Base-by-base conservation (phyloP, 1,284 basidiomycete genomes). In the Caloboletus inedulis region DNA sequence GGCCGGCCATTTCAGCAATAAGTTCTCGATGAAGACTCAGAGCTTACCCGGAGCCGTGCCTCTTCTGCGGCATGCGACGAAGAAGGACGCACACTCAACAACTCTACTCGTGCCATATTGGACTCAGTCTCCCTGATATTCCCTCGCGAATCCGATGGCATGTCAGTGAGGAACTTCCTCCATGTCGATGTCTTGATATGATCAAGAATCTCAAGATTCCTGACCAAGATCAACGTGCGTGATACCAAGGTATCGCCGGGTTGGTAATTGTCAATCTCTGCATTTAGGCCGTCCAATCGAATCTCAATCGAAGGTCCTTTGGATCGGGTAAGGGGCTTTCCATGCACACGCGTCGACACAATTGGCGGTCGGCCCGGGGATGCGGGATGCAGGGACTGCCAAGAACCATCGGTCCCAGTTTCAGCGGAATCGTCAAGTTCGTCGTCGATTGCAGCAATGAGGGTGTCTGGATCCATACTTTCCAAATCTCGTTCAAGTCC, bases 141-240 rank as follows among this genome's bases (percentile, higher is more conserved):
- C 0, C 94, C 93, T 47, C 82, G 79, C 12, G 89, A 85, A 70
- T 94, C 91, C 1, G 87, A 79, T 45, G 86, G 81, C 66, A 95
- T 78, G 53, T 85, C 84, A 1, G 94, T 96, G 54, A 99, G 74
- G 69, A 99, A 99, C 65, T 94, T 98, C 69, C 87, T 89, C 97
- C 97, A 99, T 0, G 96, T 98, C 10, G 95, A 98, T 0, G 95
- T 95, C 75, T 93, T 94, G 77, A 99, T 93, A 66, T 98, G 94
- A 72, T 99, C 96, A 49, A 98, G 75, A 57, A 99, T 97, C 69
- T 97, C 93, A 43, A 93, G 63, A 59, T 91, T 81, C 54, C 74
- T 78, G 53, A 89, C 74, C 25, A 84, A 84, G 4, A 81, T 77
- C 48, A 92, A 76, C 3, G 81, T 77, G 52, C 87, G 77, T 5